These are phyloP conservation scores for Tolypocladium endophyticum DNA, from an alignment of 2,329 filamentous ascomycete species.

Conservation along the genomic window DNA sequence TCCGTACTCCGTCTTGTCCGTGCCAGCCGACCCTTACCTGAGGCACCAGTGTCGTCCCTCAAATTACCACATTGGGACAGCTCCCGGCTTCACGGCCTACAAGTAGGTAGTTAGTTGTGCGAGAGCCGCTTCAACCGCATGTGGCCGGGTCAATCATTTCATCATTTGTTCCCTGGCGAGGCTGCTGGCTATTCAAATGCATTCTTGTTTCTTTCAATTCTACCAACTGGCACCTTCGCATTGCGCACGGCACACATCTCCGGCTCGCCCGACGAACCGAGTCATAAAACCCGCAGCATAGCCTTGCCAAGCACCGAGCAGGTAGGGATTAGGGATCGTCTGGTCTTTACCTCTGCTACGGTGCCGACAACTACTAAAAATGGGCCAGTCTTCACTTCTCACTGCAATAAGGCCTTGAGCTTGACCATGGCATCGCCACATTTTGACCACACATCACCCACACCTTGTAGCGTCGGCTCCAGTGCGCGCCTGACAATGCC, in stretches of 20 bases:
- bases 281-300: no score
- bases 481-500: slow-evolving; percentile 8
- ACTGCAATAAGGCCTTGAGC: neutral
- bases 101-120: no score
- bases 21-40: neutral
- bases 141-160: neutral
- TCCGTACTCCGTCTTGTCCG: no score
- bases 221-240: neutral
- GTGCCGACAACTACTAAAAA: neutral
- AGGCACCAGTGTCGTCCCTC: neutral
- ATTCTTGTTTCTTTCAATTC: neutral
- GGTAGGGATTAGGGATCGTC: neutral
- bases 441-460: neutral
- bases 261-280: no score
- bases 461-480: neutral
- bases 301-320: neutral
- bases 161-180: neutral
- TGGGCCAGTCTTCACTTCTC: neutral
- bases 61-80: neutral
- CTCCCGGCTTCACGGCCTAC: neutral
- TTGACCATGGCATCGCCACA: slow-evolving; percentile 1
- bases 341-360: neutral
- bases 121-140: neutral
- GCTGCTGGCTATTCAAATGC: neutral
- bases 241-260: no score